Base-by-base conservation (phyloP, 169 alveolate species). In the Plasmodium malariae region DNA sequence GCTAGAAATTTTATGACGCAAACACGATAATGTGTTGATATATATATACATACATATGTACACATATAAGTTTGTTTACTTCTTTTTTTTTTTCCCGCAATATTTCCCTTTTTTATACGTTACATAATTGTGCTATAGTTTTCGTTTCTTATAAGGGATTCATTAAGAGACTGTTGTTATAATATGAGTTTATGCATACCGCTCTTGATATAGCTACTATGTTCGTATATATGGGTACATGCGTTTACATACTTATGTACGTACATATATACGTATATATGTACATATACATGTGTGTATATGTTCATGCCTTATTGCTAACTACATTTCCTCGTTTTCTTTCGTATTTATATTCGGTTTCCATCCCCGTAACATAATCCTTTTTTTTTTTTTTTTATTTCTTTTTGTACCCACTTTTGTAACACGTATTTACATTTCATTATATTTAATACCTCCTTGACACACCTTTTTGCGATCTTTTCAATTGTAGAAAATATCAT, bases 401-500 rank as follows among this genome's bases (percentile, higher is more conserved):
- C 0, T 62, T 2, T 28, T 28, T 5, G 45, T 60, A 19, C 71
- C 71, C 36, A 17, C 36, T 30, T 17, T 49, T 24, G 3, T 2
- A n/a, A 19, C 32, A 9, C 36, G 6, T n/a, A 21, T 28, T 30
- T 45, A 24, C 43, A 14, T 40, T 9, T 6, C 49, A 0, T n/a
- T 12, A 17, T 9, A 51, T 51, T 69, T 19, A 5, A 11, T 17
- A 24, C 2, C 34, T 12, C 9, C 43, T 32, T 48, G 32, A 5
- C 32, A n/a, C 5, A 14, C 9, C 7, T 49, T 14, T 45, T 65
- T 62, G 7, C 0, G 19, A 21, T 11, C 28, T 11, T 32, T 36
- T 34, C 14, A 21, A 19, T 54, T 43, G 24, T 36, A 85, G 92
- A 85, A 85, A 85, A 24, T 69, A n/a, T 85, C 92, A 65, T 85